Base-by-base conservation (phyloP, 306 rosid genomes). In the Vigna mungo region DNA sequence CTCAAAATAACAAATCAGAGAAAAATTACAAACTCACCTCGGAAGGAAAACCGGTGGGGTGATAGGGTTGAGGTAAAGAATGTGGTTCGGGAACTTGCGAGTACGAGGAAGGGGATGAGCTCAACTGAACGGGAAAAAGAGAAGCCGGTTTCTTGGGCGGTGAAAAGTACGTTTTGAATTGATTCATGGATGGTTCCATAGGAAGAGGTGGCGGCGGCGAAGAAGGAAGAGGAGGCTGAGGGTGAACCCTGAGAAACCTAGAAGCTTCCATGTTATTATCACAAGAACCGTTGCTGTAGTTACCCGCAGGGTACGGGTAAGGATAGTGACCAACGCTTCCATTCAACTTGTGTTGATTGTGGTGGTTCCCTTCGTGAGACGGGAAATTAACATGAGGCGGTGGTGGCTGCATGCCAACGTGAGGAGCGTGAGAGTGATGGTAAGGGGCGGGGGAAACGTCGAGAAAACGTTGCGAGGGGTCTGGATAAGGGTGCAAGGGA, bases 121-220 rank as follows among this genome's bases (percentile, higher is more conserved):
- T 64, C 37, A 51, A 74, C 36, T 80, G 48, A 74, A 93, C 84
- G 27, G 93, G 97, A 80, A 92, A 91, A 66, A 91, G 83, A 13
- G 88, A 90, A 69, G 90, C 43, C 0, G 88, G 63, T 59, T 71
- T 68, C 53, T 76, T 82, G 14, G 86, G 83, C 32, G 82, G 90
- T 34, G 91, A 89, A 81, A 75, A 73, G 80, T 78, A 83, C 2
- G 81, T 41, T 54, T 74, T 82, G 16, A 71, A 49, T 52, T 61
- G 69, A 27, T 56, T 87, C 39, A 75, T 61, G 6, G 82, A 85
- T 0, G 86, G 86, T 15, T 90, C 96, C 48, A 70, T n/a, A 0
- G 96, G 96, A 72, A 88, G 89, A 61, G 94, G 93, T 5, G 98
- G 96, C 0, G 94, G 97, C 9, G 97, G 89, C 23, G 97, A 83